These are phyloP conservation scores for Diutina neorugosa DNA, from an alignment of 1,139 yeast genomes.

Conservation along the genomic window DNA sequence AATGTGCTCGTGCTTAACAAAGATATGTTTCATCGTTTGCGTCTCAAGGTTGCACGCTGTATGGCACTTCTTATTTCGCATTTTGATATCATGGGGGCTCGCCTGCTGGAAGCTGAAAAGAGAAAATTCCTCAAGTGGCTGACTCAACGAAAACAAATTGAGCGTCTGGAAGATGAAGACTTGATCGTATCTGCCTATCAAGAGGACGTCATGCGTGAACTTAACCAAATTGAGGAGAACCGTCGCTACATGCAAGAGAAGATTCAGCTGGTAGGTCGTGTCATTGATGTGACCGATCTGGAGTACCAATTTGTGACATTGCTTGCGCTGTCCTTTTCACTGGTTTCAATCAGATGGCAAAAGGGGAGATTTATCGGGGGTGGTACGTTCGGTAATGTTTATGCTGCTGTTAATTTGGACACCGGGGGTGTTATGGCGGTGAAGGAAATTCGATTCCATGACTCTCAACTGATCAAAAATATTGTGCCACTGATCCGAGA, in stretches of 20 bases:
- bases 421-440: slow-evolving; percentile 97
- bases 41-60: slow-evolving; percentile 85
- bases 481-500: slow-evolving; percentile 85
- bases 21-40: slow-evolving; percentile 60
- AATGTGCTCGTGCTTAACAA: slow-evolving; percentile 74
- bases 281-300: slow-evolving; percentile 74
- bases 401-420: slow-evolving; percentile 82
- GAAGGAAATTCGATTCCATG: slow-evolving; percentile 86
- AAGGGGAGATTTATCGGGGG: slow-evolving; percentile 91
- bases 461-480: slow-evolving; percentile 72
- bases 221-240: slow-evolving; percentile 45
- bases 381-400: slow-evolving; percentile 92
- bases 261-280: slow-evolving; percentile 63
- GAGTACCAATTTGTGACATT: slow-evolving; percentile 82
- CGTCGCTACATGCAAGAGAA: slow-evolving; percentile 40
- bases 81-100: slow-evolving; percentile 96
- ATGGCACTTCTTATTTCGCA: slow-evolving; percentile 90
- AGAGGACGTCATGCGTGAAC: slow-evolving; percentile 47
- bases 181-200: slow-evolving; percentile 41
- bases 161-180: slow-evolving; percentile 51
- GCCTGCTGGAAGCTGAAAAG: slow-evolving; percentile 76
- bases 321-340: slow-evolving; percentile 81
- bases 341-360: slow-evolving; percentile 93
- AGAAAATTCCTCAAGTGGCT: slow-evolving; percentile 41
- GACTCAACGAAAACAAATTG: slow-evolving; percentile 33